These are phyloP conservation scores for Podila minutissima DNA, from an alignment of 192 early-diverging fungal species.

Conservation along the genomic window DNA sequence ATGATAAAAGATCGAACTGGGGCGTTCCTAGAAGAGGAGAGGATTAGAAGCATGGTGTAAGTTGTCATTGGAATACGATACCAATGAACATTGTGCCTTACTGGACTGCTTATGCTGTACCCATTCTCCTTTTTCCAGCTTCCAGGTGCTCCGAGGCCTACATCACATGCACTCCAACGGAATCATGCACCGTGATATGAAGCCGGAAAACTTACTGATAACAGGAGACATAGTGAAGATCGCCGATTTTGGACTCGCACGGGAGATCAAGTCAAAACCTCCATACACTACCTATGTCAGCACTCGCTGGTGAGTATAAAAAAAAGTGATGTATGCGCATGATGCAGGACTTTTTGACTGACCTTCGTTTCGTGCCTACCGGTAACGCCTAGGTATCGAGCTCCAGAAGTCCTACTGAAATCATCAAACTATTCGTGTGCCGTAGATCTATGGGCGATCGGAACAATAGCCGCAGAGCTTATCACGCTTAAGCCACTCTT, in stretches of 20 bases:
- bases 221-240: conserved; percentile 79
- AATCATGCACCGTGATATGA: conserved; percentile 97
- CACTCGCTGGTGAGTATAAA: conserved; percentile 87
- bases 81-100: not conserved
- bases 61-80: not conserved
- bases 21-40: conserved; percentile 65
- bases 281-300: conserved; percentile 98
- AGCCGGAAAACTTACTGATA: conserved; percentile 96
- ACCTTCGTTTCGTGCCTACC: not conserved
- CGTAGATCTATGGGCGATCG: conserved; percentile 98
- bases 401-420: conserved; percentile 92
- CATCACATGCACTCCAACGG: conserved; percentile 93
- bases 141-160: conserved; percentile 88
- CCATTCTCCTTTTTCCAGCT: conserved; percentile 55
- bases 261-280: conserved; percentile 86
- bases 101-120: conserved; percentile 3
- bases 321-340: not conserved
- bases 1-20: conserved; percentile 81
- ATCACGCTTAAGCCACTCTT: conserved; percentile 89
- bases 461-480: conserved; percentile 93
- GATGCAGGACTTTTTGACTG: not conserved
- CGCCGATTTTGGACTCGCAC: conserved; percentile 95
- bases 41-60: conserved; percentile 83
- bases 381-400: conserved; percentile 78
- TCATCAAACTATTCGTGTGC: conserved; percentile 87